Evolutionary conservation across 805 yeast species (phyloP), one percentile per base, ranked within the genome.

Genomic region (Zygosaccharomyces rouxii): DNA sequence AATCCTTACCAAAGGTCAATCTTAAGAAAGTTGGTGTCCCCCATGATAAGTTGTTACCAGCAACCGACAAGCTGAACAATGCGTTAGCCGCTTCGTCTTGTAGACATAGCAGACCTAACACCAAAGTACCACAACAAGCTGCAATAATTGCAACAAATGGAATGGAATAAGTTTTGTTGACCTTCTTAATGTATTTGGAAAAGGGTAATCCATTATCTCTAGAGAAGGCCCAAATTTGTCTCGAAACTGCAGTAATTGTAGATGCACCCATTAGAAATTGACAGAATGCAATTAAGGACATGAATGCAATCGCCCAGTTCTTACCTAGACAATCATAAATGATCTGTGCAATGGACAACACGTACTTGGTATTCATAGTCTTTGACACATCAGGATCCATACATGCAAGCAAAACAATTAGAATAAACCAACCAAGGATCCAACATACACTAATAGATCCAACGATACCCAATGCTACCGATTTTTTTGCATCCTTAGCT

Each of bases 181-280:
- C 86, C 38, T 70, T 76, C 55, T 81, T 79, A 52, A 84, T 73
- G 58, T 70, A 70, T 37, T 71, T 66, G 11, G 83, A 74, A 53
- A 81, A 70, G 7, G 90, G 90, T 48, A 84, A 72, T 13, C 89
- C 89, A 57, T 83, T 81, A 63, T 84, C 92, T 69, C 92, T 77
- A 35, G 87, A 81, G 64, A 83, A 81, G 1, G 89, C 88, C 81
- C 85, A 84, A 43, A 81, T 73, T 63, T 83, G 89, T 64, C 89
- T 76, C 4, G 86, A 81, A 5, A 78, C 75, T 9, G 88, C 87
- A 42, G 81, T 74, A 42, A 81, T 68, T 47, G 78, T 74, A 3
- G 84, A 79, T 21, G 79, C 73, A 14, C 85, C 84, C 87, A 82
- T 83, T 50, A 81, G 68, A 67, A 77, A 80, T 64, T 81, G 86